Conservation (phyloP, 2,329 filamentous ascomycete species). For the Fusarium coicis region DNA sequence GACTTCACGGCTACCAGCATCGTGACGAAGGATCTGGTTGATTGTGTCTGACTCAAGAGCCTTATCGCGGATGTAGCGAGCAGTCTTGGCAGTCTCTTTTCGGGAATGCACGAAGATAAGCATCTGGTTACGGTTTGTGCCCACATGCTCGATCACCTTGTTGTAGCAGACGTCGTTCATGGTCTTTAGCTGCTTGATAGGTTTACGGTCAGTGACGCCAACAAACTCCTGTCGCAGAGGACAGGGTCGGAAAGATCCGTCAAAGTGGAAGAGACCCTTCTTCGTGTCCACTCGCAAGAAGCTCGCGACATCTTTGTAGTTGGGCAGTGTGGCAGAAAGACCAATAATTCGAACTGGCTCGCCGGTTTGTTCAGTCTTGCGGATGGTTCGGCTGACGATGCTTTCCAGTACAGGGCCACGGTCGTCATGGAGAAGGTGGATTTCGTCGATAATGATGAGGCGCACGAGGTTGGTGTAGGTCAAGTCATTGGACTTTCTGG, state of each 20-base stretch:
- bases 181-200: slow-evolving; percentile 97
- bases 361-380: slow-evolving; percentile 91
- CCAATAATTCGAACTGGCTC: slow-evolving; percentile 93
- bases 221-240: slow-evolving; percentile 97
- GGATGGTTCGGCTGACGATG: slow-evolving; percentile 93
- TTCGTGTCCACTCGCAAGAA: slow-evolving; percentile 89
- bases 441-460: slow-evolving; percentile 96
- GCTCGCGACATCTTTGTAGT: slow-evolving; percentile 94
- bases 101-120: slow-evolving; percentile 98
- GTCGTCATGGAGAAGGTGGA: slow-evolving; percentile 96
- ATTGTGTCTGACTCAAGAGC: slow-evolving; percentile 97
- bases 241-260: slow-evolving; percentile 92
- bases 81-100: slow-evolving; percentile 98
- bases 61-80: slow-evolving; percentile 95
- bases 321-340: slow-evolving; percentile 93
- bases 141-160: slow-evolving; percentile 96
- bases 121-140: slow-evolving; percentile 94
- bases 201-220: slow-evolving; percentile 96
- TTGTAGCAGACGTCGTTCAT: slow-evolving; percentile 99
- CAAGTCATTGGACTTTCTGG: slow-evolving; percentile 94
- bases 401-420: slow-evolving; percentile 96
- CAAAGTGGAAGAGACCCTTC: slow-evolving; percentile 95
- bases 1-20: slow-evolving; percentile 91
- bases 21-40: slow-evolving; percentile 91
- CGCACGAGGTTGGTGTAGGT: slow-evolving; percentile 98